These are phyloP conservation scores for Gossypium aridum DNA, from an alignment of 441 rosid genomes.

Conservation along the genomic window DNA sequence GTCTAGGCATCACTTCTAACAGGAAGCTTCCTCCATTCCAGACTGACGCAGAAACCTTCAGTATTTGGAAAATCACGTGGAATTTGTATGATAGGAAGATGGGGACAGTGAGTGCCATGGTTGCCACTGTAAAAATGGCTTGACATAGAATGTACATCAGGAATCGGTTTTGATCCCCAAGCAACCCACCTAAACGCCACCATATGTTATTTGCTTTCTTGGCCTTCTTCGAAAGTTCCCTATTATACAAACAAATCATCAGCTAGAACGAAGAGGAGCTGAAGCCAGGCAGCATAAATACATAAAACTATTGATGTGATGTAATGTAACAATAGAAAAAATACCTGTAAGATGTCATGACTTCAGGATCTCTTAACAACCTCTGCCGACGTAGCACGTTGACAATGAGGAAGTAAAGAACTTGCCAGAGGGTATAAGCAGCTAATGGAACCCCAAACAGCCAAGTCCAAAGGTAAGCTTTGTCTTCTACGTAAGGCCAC, in stretches of 20 bases:
- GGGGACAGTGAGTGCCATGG: conserved; percentile 88
- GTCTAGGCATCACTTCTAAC: conserved; percentile 82
- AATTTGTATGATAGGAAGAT: conserved; percentile 74
- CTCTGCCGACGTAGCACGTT: conserved; percentile 86
- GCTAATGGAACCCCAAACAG: conserved; percentile 77
- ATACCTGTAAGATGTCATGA: conserved; percentile 97
- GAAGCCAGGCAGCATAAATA: not conserved
- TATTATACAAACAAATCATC: conserved; percentile 15
- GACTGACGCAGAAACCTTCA: conserved; percentile 78
- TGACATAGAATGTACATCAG: conserved; percentile 75
- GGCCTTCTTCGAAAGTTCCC: conserved; percentile 88
- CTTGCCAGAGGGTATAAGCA: conserved; percentile 88
- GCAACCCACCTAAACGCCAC: conserved; percentile 83
- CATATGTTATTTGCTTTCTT: conserved; percentile 77
- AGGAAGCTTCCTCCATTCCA: conserved; percentile 96
- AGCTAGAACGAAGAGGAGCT: not conserved
- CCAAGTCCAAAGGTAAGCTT: conserved; percentile 73
- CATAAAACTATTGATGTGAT: not conserved
- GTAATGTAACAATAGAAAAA: not conserved
- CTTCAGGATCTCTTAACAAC: conserved; percentile 91
- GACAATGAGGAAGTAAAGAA: conserved; percentile 82
- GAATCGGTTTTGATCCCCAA: conserved; percentile 74
- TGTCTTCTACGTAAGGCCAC: conserved; percentile 92
- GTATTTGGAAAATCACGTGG: conserved; percentile 65
- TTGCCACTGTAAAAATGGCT: conserved; percentile 78